A percentile compares a stretch with the other conserved stretches of the same genome.
Evolutionary conservation across 495 filamentous ascomycete species (phyloP).

Genomic region (Talaromyces thailandensis): DNA sequence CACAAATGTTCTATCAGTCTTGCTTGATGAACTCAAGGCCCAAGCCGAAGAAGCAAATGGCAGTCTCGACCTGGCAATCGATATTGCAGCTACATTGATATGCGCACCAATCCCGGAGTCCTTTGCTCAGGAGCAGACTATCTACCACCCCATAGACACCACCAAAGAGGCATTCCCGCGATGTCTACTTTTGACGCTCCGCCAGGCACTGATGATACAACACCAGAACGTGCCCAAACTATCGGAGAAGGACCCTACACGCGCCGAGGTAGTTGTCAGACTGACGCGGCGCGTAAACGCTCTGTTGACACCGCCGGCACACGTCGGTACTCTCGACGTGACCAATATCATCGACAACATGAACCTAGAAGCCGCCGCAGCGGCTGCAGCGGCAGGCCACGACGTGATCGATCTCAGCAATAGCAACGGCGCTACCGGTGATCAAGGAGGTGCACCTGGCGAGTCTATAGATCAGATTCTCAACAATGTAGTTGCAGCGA

Average conservation of each 20-base stretch:
- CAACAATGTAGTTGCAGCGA: slow-evolving; percentile 29
- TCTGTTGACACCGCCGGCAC: slow-evolving; percentile 32
- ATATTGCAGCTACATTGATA: slow-evolving; percentile 64
- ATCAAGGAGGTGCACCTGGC: slow-evolving; percentile 10
- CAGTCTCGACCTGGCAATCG: slow-evolving; percentile 48
- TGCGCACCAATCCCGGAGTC: slow-evolving; percentile 55
- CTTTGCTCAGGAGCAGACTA: slow-evolving; percentile 34
- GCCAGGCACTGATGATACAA: slow-evolving; percentile 59
- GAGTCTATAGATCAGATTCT: slow-evolving; percentile 41
- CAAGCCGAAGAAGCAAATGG: slow-evolving; percentile 44
- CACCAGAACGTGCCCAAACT: slow-evolving; percentile 54
- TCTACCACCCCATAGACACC: slow-evolving; percentile 28
- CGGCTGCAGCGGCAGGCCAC: slow-evolving; percentile 5
- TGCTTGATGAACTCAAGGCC: slow-evolving; percentile 64
- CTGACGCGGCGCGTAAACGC: slow-evolving; percentile 68
- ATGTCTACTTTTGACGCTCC: slow-evolving; percentile 43
- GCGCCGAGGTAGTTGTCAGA: slow-evolving; percentile 66
- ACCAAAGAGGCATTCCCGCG: slow-evolving; percentile 30
- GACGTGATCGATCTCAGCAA: slow-evolving; percentile 23
- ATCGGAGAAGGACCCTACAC: slow-evolving; percentile 47
- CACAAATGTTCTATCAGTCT: slow-evolving; percentile 44
- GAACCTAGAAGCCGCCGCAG: slow-evolving; percentile 25
- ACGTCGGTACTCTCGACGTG: slow-evolving; percentile 31
- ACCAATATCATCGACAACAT: slow-evolving; percentile 35
- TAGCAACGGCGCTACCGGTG: not conserved